Evolutionary conservation across 495 filamentous ascomycete genomes (phyloP).

Genomic region (Penicillium bovifimosum): DNA sequence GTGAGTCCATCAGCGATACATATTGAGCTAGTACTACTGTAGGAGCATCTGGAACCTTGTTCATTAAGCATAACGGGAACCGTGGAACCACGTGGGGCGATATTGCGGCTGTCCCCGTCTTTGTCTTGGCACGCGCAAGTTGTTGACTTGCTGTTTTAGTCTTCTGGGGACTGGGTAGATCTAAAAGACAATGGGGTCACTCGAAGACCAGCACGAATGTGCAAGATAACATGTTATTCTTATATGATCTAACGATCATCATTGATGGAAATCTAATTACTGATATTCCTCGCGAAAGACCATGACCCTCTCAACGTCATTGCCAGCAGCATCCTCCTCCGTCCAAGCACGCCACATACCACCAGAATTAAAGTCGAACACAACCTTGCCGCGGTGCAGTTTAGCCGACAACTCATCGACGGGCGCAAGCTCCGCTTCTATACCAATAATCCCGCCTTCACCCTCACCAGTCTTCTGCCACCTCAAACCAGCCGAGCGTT

Average conservation of each 20-base stretch:
- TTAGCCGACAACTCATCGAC: conserved; percentile 14
- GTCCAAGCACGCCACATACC: conserved; percentile 87
- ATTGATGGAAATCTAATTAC: neutral
- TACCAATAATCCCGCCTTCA: conserved; percentile 81
- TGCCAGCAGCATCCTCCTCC: conserved; percentile 62
- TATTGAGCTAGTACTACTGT: too few species aligned
- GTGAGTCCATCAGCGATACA: too few species aligned
- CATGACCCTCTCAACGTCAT: conserved; percentile 48
- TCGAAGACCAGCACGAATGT: neutral
- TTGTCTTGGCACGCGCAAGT: too few species aligned
- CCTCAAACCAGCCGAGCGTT: conserved; percentile 65
- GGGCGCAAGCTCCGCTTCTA: conserved; percentile 53
- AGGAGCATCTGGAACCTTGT: too few species aligned
- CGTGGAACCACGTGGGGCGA: too few species aligned
- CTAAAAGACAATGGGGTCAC: too few species aligned
- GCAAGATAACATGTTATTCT: neutral
- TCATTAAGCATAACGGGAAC: too few species aligned
- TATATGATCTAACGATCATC: neutral
- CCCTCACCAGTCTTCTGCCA: conserved; percentile 79
- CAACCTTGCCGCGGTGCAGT: conserved; percentile 44
- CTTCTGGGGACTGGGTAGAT: too few species aligned
- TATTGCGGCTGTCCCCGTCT: too few species aligned
- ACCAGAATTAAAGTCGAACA: conserved; percentile 78
- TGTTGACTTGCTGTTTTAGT: too few species aligned
- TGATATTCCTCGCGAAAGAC: conserved; percentile 52